A percentile compares a stretch with the other conserved stretches of the same genome.
These are phyloP conservation scores for Chaetomium sp. DNA, from an alignment of 2,329 filamentous ascomycete species.

Conservation along the genomic window DNA sequence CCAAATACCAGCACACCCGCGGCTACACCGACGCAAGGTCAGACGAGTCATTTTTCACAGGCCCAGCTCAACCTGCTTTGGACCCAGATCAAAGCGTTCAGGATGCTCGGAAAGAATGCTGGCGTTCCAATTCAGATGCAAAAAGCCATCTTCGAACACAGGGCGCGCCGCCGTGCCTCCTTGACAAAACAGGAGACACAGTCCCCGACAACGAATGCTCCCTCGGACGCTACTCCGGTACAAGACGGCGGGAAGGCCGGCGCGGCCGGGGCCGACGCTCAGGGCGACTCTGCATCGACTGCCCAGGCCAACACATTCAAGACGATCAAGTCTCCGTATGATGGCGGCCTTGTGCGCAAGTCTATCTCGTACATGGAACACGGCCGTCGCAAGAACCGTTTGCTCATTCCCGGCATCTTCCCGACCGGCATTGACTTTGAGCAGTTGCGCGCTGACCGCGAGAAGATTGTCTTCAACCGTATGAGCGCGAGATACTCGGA, in stretches of 20 bases:
- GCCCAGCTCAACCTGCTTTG: conserved; percentile 75
- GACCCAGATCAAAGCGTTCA: conserved; percentile 87
- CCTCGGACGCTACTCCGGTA: conserved; percentile 17
- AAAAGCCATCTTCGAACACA: conserved; percentile 72
- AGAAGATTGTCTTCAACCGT: conserved; percentile 82
- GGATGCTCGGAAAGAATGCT: conserved; percentile 79
- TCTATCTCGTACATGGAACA: conserved; percentile 77
- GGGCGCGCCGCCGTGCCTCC: conserved; percentile 57
- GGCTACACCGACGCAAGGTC: conserved; percentile 23
- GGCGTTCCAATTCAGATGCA: conserved; percentile 74
- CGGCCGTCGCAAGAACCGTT: conserved; percentile 64
- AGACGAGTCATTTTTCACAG: conserved; percentile 58
- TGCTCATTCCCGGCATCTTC: conserved; percentile 80
- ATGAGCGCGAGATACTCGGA: conserved; percentile 80
- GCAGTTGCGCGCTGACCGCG: conserved; percentile 76
- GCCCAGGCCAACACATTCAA: conserved; percentile 48
- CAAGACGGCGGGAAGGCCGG: conserved; percentile 32
- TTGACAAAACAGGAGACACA: conserved; percentile 42
- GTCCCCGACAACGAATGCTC: conserved; percentile 29
- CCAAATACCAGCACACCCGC: conserved; percentile 27
- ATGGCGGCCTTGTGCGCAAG: conserved; percentile 43
- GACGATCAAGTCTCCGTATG: conserved; percentile 69
- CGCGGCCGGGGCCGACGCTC: conserved; percentile 35
- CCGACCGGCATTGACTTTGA: conserved; percentile 84
- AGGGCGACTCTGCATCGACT: conserved; percentile 16